Conservation (phyloP, 129 eudicot genomes). For the Chrysanthemum seticuspe region DNA sequence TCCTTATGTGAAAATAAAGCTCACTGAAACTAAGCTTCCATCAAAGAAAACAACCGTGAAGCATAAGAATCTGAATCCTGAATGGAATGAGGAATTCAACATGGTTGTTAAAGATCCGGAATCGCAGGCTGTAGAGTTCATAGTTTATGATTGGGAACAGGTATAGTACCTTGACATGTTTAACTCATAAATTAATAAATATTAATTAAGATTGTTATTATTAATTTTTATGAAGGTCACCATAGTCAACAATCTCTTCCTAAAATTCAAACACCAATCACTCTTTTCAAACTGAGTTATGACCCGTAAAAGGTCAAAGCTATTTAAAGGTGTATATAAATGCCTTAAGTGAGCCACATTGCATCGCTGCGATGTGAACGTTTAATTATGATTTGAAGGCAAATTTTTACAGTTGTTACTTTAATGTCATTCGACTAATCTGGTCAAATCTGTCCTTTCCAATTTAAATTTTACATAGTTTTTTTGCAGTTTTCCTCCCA, state of each 20-base stretch:
- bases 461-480: background rate
- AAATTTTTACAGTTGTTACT: background rate
- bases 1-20: constrained; percentile 89
- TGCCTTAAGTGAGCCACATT: background rate
- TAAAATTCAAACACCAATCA: background rate
- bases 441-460: background rate
- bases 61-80: constrained; percentile 88
- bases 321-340: background rate
- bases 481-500: background rate
- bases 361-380: background rate
- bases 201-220: background rate
- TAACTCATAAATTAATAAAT: background rate
- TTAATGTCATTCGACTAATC: constrained; percentile 1
- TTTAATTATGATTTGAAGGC: background rate
- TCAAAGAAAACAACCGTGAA: constrained; percentile 88
- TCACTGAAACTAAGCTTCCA: constrained; percentile 78
- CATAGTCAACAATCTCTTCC: background rate
- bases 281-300: background rate
- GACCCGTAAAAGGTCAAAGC: constrained; percentile 4
- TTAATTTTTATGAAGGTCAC: background rate
- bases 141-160: constrained; percentile 92
- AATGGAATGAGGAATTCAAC: constrained; percentile 88
- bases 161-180: constrained; percentile 27
- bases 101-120: constrained; percentile 82
- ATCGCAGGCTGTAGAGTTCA: constrained; percentile 64